Percentiles rank a stretch among this genome's conserved stretches.
Conservation (phyloP, 257 asterid species). For the Solanum stenotomum region DNA sequence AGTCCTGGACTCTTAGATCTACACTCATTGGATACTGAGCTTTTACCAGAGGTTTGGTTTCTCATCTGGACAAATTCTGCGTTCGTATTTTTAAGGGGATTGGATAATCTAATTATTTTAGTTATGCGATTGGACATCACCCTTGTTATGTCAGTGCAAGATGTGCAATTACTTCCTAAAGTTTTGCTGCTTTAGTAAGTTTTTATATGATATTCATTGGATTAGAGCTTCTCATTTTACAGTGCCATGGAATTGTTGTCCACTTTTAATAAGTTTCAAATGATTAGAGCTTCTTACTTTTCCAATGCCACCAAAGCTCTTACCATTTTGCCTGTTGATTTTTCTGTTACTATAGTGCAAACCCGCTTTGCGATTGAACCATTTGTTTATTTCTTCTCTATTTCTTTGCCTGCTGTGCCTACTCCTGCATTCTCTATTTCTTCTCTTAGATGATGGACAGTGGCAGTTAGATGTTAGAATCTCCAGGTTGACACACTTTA, state of each 20-base stretch:
- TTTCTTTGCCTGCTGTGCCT: neutral
- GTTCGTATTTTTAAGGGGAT: neutral
- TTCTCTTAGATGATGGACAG: neutral
- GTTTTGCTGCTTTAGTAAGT: neutral
- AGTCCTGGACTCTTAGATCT: constrained; percentile 98
- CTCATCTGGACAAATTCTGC: neutral
- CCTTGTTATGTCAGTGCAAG: neutral
- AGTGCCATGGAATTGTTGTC: neutral
- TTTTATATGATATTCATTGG: neutral
- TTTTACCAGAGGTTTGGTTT: constrained; percentile 64
- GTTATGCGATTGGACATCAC: neutral
- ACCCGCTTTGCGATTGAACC: neutral
- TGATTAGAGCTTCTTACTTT: neutral
- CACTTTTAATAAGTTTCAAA: neutral
- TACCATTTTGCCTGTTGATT: neutral
- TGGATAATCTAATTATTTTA: neutral
- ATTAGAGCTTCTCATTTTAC: neutral
- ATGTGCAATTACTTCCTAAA: neutral
- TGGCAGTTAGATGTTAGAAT: neutral
- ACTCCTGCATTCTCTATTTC: neutral
- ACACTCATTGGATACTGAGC: constrained; percentile 89
- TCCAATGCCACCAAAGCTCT: neutral
- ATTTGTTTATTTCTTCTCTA: neutral
- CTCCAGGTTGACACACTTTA: neutral
- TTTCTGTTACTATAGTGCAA: neutral